Evolutionary conservation across 2,329 filamentous ascomycete genomes (phyloP), one percentile per base, ranked within the genome.

Genomic region (Pseudofabraea citricarpa): DNA sequence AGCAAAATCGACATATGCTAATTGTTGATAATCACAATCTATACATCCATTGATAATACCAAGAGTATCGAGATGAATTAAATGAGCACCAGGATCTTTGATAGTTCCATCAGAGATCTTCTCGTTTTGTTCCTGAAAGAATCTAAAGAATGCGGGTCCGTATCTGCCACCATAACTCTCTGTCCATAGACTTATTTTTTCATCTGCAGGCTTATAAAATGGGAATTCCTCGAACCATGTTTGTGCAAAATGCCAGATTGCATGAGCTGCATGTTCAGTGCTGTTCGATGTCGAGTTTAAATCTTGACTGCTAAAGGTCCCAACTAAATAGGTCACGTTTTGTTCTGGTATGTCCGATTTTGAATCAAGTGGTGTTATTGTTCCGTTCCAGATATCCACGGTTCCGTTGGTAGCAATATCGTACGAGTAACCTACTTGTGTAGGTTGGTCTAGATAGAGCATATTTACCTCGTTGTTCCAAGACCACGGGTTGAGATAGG

Each of bases 41-140:
- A 87, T 64, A 44, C 80, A 74, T 8, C 82, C 84, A 57, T 87
- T 86, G 45, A 85, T 68, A 46, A 88, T 83, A 18, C 83, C 83
- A 0, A 88, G 59, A 0, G 82, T 75, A 16, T 68, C 67, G 5
- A 88, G 66, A 43, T 74, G 70, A 37, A 85, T 73, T 19, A 75
- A 69, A 7, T 81, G 63, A 2, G 74, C 78, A 23, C 63, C 66
- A 42, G 73, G 70, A 9, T 57, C 61, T 6, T 69, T 57, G 2
- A 77, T 47, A 1, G 67, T 58, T 4, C 78, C 74, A 36, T 67
- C 71, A 15, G 59, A 54, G 9, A 75, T 72, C 44, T 68, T 68
- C 12, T 69, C 61, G 53, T 87, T 88, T 61, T 87, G 80, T 43
- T 74, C 60, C 53, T 82, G 69, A 61, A 72, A 74, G 35, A 66